A percentile compares a stretch with the other conserved stretches of the same genome.
Evolutionary conservation across 108 stramenopile genomes (phyloP).

Genomic region (Cylindrotheca fusiformis): DNA sequence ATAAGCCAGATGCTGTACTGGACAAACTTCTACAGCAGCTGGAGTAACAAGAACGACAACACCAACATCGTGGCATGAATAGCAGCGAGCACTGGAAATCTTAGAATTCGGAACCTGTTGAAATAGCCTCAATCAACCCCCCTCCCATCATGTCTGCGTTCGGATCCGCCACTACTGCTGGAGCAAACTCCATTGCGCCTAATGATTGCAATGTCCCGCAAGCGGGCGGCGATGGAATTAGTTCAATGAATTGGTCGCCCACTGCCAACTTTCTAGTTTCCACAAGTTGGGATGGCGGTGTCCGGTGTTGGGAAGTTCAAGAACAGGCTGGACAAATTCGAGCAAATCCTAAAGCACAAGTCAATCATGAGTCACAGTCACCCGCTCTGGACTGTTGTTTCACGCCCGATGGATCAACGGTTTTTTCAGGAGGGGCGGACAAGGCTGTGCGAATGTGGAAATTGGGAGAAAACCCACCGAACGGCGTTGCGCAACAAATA

Average conservation of each 20-base stretch:
- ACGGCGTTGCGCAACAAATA: conserved; percentile 69
- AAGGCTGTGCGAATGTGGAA: conserved; percentile 90
- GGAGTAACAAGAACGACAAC: too few species aligned
- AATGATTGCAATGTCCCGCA: conserved; percentile 66
- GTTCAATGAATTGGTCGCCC: conserved; percentile 67
- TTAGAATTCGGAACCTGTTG: too few species aligned
- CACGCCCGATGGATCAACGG: conserved; percentile 70
- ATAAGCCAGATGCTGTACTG: too few species aligned
- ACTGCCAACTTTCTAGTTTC: conserved; percentile 70
- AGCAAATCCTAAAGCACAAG: conserved; percentile 77
- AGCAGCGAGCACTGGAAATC: too few species aligned
- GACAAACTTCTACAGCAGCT: too few species aligned
- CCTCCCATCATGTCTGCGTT: conserved; percentile 16
- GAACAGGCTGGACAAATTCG: conserved; percentile 69
- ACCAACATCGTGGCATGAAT: too few species aligned
- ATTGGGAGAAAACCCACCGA: conserved; percentile 65
- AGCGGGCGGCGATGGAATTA: conserved; percentile 78
- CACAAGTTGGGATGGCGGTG: conserved; percentile 83
- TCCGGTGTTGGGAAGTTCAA: conserved; percentile 86
- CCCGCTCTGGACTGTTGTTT: conserved; percentile 74
- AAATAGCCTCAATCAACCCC: too few species aligned
- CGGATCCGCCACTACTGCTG: conserved; percentile 13
- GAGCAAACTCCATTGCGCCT: conserved; percentile 39
- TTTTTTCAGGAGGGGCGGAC: conserved; percentile 79
- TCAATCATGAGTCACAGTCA: conserved; percentile 65